Percentiles rank a stretch among this genome's conserved stretches.
Evolutionary conservation across 352 stramenopile genomes (phyloP).

Genomic region (Thraustochytrium striatum): DNA sequence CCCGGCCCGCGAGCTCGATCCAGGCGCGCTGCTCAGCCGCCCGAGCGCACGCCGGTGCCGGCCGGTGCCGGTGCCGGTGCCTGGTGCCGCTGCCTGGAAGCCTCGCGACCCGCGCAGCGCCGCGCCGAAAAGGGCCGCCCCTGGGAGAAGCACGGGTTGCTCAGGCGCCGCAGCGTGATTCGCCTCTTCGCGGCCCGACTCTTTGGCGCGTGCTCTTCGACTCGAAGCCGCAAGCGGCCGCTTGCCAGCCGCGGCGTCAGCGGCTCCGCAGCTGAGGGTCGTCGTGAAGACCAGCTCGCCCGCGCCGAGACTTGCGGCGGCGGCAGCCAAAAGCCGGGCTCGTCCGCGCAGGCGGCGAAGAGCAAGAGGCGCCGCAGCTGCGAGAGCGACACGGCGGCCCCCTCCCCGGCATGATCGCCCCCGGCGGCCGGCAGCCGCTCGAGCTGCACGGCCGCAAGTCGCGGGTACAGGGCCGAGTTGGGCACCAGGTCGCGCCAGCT

Average conservation of each 20-base stretch:
- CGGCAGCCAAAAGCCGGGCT: not conserved
- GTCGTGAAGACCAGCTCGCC: too few species aligned
- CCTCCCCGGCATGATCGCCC: not conserved
- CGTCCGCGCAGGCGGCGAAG: not conserved
- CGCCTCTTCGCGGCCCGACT: not conserved
- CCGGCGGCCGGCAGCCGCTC: not conserved
- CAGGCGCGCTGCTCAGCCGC: not conserved
- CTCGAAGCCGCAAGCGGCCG: too few species aligned
- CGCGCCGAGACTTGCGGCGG: not conserved
- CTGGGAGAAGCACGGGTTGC: not conserved
- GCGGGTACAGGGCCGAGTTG: not conserved
- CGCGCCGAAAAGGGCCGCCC: not conserved
- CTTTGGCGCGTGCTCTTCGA: too few species aligned
- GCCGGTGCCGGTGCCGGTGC: not conserved
- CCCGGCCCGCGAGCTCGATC: not conserved
- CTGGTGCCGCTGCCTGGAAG: not conserved
- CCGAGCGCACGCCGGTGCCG: not conserved
- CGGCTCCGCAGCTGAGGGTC: too few species aligned
- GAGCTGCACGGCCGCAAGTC: not conserved
- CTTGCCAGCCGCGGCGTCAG: too few species aligned
- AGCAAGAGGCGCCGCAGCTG: not conserved
- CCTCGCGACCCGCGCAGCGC: not conserved
- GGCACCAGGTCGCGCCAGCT: conserved; percentile 17
- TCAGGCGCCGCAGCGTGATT: not conserved
- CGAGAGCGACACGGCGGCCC: not conserved